Conservation (phyloP, 371 early-diverging fungal genomes). For the Gilbertella persicaria region DNA sequence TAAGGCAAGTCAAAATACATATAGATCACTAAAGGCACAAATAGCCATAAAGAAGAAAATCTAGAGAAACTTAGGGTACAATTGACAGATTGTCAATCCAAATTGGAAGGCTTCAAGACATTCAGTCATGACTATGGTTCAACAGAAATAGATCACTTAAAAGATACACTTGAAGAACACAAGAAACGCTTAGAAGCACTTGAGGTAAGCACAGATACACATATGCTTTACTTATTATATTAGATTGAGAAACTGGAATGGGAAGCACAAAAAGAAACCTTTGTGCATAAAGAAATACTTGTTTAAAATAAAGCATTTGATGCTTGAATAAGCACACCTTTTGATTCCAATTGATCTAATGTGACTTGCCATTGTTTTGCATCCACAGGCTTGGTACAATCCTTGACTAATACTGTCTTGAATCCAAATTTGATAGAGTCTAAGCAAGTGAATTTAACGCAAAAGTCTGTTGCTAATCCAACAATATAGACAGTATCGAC, state of each 20-base stretch:
- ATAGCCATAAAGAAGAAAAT: slow-evolving; percentile 20
- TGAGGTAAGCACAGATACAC: slow-evolving; percentile 24
- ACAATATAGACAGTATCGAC: slow-evolving; percentile 37
- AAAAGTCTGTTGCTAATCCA: slow-evolving; percentile 46
- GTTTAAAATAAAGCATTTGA: slow-evolving; percentile 5
- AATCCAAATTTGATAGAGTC: slow-evolving; percentile 53
- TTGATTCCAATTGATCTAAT: slow-evolving; percentile 17
- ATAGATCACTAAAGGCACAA: background rate
- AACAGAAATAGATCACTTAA: slow-evolving; percentile 18
- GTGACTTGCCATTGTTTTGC: slow-evolving; percentile 21
- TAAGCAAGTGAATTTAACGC: slow-evolving; percentile 44
- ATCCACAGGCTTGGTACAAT: slow-evolving; percentile 35
- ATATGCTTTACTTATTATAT: background rate
- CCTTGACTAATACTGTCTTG: slow-evolving; percentile 33
- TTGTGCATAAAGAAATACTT: background rate
- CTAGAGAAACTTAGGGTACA: slow-evolving; percentile 18
- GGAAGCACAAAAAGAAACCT: slow-evolving; percentile 23
- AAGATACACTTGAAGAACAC: slow-evolving; percentile 17
- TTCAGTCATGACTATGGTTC: slow-evolving; percentile 2
- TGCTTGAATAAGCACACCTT: slow-evolving; percentile 26
- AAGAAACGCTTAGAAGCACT: slow-evolving; percentile 25
- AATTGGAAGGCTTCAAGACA: slow-evolving; percentile 8
- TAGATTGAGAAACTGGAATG: slow-evolving; percentile 37
- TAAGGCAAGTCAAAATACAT: slow-evolving; percentile 5
- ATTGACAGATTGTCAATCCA: slow-evolving; percentile 9